Evolutionary conservation across 768 basidiomycete species (phyloP).

Genomic region (Termitomyces sp.): DNA sequence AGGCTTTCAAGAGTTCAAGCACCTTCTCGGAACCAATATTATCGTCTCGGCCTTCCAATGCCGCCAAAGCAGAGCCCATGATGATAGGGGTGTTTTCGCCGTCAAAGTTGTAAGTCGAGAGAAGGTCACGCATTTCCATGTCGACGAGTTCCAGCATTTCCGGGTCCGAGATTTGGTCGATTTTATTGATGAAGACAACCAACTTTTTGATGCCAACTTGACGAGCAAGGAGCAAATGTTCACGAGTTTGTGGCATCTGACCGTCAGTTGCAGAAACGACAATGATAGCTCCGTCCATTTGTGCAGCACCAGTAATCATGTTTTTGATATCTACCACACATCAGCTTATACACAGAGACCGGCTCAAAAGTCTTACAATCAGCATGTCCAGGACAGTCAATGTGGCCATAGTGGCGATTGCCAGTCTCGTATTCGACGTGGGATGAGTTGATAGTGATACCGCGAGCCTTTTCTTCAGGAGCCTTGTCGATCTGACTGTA

Average conservation of each 20-base stretch:
- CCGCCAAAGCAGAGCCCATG: constrained; percentile 95
- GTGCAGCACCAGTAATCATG: constrained; percentile 98
- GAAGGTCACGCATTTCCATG: constrained; percentile 99
- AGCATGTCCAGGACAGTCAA: constrained; percentile 95
- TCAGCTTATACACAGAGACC: background rate
- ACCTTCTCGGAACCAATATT: constrained; percentile 81
- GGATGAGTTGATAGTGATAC: constrained; percentile 98
- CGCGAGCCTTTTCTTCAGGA: constrained; percentile 98
- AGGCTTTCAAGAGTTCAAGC: constrained; percentile 73
- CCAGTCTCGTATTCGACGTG: constrained; percentile 98
- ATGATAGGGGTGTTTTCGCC: constrained; percentile 98
- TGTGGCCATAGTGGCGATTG: constrained; percentile 90
- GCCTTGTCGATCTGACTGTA: constrained; percentile 99
- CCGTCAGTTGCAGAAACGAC: constrained; percentile 98
- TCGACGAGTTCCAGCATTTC: constrained; percentile 99
- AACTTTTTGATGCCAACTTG: constrained; percentile 98
- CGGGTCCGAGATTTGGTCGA: constrained; percentile 91
- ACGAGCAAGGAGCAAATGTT: constrained; percentile 94
- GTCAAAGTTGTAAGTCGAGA: constrained; percentile 89
- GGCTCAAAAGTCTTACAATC: constrained; percentile 57
- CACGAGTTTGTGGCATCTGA: constrained; percentile 99
- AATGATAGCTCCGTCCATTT: constrained; percentile 95
- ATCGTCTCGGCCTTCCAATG: constrained; percentile 80
- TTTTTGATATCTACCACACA: constrained; percentile 77
- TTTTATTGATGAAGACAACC: constrained; percentile 99